A percentile compares a stretch with the other conserved stretches of the same genome.
Conservation (phyloP, 257 asterid genomes). For the Solanum paucissectum region DNA sequence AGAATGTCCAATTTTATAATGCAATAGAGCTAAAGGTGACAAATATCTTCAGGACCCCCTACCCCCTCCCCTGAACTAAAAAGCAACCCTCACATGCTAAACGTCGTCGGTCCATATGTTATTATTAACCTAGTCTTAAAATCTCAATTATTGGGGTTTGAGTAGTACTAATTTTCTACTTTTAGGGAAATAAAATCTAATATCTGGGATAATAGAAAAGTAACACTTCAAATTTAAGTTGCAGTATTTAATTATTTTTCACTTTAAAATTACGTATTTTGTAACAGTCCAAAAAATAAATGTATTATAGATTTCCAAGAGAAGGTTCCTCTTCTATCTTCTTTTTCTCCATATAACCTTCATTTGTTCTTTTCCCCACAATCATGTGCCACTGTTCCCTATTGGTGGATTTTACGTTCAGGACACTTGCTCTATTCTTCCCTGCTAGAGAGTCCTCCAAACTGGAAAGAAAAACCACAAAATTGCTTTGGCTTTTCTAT, state of each 20-base stretch:
- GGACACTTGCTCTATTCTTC: not conserved
- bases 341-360: not conserved
- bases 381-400: not conserved
- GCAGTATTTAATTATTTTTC: not conserved
- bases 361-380: not conserved
- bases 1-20: not conserved
- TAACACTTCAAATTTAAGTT: not conserved
- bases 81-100: not conserved
- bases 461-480: not conserved
- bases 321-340: not conserved
- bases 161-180: not conserved
- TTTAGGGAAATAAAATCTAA: not conserved
- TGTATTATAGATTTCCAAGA: not conserved
- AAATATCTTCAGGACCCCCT: not conserved
- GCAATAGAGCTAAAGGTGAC: not conserved
- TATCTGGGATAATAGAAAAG: not conserved
- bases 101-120: not conserved
- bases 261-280: too few relatives aligned
- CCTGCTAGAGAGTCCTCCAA: not conserved
- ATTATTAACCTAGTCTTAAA: not conserved
- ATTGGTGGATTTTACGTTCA: not conserved
- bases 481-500: not conserved
- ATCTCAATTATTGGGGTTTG: not conserved
- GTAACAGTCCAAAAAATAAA: not conserved
- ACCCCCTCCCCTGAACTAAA: not conserved